Evolutionary conservation across 441 rosid genomes (phyloP).

Genomic region (California macrophylla): DNA sequence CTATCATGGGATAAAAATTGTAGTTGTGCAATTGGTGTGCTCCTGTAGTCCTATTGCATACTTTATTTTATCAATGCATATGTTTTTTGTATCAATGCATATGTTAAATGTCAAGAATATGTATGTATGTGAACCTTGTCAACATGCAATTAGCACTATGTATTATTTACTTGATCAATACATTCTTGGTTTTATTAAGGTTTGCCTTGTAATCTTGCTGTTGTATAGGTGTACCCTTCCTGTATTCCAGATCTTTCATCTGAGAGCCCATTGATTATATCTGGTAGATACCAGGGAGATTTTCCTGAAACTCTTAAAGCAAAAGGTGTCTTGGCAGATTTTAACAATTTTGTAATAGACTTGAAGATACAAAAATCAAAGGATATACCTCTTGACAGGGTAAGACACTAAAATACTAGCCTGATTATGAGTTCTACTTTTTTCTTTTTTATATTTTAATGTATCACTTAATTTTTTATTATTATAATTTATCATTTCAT

Average conservation of each 20-base stretch:
- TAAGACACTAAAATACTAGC: slow-evolving; percentile 22
- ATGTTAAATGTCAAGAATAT: neutral
- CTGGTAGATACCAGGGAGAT: slow-evolving; percentile 63
- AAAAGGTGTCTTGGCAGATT: slow-evolving; percentile 58
- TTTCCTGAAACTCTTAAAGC: slow-evolving; percentile 55
- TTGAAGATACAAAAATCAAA: slow-evolving; percentile 49
- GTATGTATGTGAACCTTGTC: neutral
- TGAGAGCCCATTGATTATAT: slow-evolving; percentile 44
- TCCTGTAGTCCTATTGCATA: neutral
- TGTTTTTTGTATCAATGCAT: neutral
- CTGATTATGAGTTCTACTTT: neutral
- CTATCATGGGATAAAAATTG: neutral
- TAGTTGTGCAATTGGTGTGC: neutral
- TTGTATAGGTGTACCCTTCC: slow-evolving; percentile 52
- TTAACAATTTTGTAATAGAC: slow-evolving; percentile 41
- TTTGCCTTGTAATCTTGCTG: slow-evolving; percentile 15
- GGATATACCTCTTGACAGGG: slow-evolving; percentile 67
- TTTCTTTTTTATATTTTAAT: too few species aligned
- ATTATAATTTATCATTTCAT: neutral
- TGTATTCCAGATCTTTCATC: slow-evolving; percentile 67
- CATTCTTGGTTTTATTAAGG: slow-evolving; percentile 11
- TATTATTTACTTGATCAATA: neutral
- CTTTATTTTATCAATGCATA: neutral
- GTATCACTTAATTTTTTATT: too few species aligned
- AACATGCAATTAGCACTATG: neutral